Conservation (phyloP, 177 flowering plant species). For the Tripterygium wilfordii region DNA sequence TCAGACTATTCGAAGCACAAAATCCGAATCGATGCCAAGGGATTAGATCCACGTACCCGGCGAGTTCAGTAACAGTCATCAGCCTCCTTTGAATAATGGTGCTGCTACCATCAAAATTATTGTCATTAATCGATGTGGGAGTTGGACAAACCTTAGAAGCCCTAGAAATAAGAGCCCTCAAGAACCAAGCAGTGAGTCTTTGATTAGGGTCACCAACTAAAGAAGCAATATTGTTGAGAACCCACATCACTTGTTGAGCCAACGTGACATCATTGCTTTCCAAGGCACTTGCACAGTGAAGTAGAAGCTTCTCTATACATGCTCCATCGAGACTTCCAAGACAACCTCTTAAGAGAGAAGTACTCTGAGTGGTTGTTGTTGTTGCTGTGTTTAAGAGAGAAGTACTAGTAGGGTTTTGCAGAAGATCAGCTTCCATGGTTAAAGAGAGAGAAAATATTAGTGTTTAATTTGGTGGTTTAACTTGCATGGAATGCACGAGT, state of each 20-base stretch:
- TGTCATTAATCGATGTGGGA: no score
- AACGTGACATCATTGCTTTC: conserved; percentile 66
- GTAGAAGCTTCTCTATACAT: conserved; percentile 74
- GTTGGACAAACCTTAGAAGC: conserved; percentile 56
- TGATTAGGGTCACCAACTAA: conserved; percentile 72
- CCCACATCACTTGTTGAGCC: conserved; percentile 95
- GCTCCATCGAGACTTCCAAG: conserved; percentile 73
- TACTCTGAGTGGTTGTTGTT: conserved; percentile 26
- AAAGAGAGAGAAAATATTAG: no score
- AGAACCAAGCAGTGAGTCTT: conserved; percentile 63
- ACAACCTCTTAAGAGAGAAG: conserved; percentile 39
- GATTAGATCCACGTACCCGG: conserved; percentile 69
- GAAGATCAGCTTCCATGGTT: conserved; percentile 50
- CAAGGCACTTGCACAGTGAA: conserved; percentile 75
- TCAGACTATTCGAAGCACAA: conserved; percentile 70
- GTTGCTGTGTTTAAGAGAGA: conserved; percentile 34
- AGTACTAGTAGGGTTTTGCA: conserved; percentile 26
- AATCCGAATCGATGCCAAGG: conserved; percentile 88
- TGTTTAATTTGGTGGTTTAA: no score
- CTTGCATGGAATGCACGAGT: no score
- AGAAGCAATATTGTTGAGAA: conserved; percentile 78
- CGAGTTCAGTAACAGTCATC: conserved; percentile 68
- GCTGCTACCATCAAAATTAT: conserved; percentile 23
- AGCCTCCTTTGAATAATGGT: conserved; percentile 22
- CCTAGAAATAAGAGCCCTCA: conserved; percentile 63